Percentiles rank a stretch among this genome's conserved stretches.
Evolutionary conservation across 305 asterid genomes (phyloP).

Genomic region (Rubia tinctorum): DNA sequence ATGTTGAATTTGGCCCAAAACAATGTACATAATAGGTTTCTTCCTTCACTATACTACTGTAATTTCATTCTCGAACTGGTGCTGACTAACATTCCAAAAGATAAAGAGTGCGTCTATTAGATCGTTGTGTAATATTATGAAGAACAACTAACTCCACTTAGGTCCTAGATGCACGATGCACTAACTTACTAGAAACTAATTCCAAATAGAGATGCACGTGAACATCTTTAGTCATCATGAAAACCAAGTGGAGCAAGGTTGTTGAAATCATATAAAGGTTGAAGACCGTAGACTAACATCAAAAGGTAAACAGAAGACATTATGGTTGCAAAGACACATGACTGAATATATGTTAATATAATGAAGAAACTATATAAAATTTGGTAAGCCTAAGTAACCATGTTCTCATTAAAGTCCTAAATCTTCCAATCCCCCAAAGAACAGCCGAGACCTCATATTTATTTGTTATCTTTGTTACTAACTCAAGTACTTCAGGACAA

Average conservation of each 20-base stretch:
- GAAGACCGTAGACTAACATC: background rate
- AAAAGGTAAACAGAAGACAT: background rate
- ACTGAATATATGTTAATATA: background rate
- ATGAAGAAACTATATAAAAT: slow-evolving; percentile 6
- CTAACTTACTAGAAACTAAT: background rate
- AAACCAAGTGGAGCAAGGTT: background rate
- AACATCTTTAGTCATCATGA: background rate
- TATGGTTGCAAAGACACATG: background rate
- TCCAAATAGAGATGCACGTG: background rate
- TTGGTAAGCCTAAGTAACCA: background rate
- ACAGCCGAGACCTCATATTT: background rate
- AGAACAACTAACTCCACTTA: background rate
- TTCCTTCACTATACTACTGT: too few species aligned
- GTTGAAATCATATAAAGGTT: background rate
- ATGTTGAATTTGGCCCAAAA: too few species aligned
- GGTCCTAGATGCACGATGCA: background rate
- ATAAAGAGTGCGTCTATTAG: background rate
- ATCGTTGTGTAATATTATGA: background rate
- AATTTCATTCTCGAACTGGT: too few species aligned
- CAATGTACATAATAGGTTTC: too few species aligned
- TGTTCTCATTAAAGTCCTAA: background rate
- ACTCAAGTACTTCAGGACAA: too few species aligned
- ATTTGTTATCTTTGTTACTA: background rate
- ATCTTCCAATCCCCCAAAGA: background rate
- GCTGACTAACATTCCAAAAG: background rate